These are phyloP conservation scores for Clavispora fructus DNA, from an alignment of 805 yeast species.

Conservation along the genomic window DNA sequence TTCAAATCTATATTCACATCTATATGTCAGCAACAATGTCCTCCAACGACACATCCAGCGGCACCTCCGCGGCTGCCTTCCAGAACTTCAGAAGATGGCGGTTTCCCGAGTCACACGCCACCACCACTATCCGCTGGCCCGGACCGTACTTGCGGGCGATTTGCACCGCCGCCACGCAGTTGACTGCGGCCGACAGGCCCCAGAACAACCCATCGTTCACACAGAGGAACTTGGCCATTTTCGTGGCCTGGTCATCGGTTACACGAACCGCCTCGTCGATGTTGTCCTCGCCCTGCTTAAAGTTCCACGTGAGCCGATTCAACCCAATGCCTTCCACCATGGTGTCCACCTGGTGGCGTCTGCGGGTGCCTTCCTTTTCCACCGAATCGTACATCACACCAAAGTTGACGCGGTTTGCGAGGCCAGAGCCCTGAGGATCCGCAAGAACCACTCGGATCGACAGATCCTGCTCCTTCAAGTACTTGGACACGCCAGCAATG, in stretches of 20 bases:
- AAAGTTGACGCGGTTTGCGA: conserved; percentile 73
- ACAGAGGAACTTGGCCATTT: conserved; percentile 82
- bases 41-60: conserved; percentile 31
- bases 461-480: conserved; percentile 40
- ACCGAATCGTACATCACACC: conserved; percentile 92
- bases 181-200: conserved; percentile 91
- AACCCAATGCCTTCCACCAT: conserved; percentile 91
- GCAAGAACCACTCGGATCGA: conserved; percentile 60
- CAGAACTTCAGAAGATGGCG: conserved; percentile 91
- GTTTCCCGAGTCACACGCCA: conserved; percentile 89
- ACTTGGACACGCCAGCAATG: conserved; percentile 22
- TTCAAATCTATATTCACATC: too few relatives aligned
- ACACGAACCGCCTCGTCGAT: conserved; percentile 81
- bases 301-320: conserved; percentile 80
- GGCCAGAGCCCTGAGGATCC: conserved; percentile 95
- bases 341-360: conserved; percentile 96
- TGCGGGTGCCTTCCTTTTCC: conserved; percentile 88
- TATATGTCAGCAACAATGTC: conserved; percentile 17
- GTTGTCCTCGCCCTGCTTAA: conserved; percentile 59
- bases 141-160: conserved; percentile 41
- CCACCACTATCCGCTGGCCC: conserved; percentile 70
- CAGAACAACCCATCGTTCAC: conserved; percentile 84
- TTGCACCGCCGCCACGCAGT: conserved; percentile 82
- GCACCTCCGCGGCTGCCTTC: conserved; percentile 55
- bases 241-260: conserved; percentile 71